These are phyloP conservation scores for Lenwebbia sp. DNA, from an alignment of 345 rosid genomes.

Conservation along the genomic window DNA sequence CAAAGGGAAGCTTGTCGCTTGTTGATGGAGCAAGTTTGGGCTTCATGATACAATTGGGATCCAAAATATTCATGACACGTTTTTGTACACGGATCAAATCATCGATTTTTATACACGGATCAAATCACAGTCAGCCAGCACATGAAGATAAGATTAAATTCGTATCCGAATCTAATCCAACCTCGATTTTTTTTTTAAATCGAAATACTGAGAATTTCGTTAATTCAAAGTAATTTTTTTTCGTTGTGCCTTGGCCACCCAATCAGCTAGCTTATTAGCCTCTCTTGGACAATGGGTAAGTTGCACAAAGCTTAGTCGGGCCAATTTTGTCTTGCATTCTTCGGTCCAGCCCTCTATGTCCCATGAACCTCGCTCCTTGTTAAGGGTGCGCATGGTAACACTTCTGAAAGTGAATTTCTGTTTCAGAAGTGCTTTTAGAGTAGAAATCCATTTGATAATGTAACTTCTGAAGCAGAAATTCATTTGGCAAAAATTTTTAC, in stretches of 20 bases:
- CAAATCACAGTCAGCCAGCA: neutral
- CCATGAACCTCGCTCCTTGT: neutral
- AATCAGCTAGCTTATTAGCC: accelerated
- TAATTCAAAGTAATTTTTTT: no score
- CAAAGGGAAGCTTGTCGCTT: neutral
- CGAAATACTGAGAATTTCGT: neutral
- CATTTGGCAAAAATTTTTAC: no score
- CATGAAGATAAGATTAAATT: neutral
- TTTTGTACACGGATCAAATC: neutral
- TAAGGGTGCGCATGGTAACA: no score
- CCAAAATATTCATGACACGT: neutral
- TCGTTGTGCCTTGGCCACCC: neutral
- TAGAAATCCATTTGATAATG: no score
- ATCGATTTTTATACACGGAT: neutral
- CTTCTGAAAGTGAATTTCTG: no score
- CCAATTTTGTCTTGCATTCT: neutral
- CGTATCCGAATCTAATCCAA: neutral
- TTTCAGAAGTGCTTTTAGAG: no score
- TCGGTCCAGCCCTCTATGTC: neutral
- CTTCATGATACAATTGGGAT: neutral
- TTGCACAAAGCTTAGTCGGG: neutral
- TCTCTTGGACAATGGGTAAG: neutral
- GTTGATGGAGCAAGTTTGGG: neutral
- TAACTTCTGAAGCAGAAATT: no score
- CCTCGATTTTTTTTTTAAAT: neutral